Evolutionary conservation across 108 stramenopile species (phyloP).

Genomic region (Skeletonema menzelii): DNA sequence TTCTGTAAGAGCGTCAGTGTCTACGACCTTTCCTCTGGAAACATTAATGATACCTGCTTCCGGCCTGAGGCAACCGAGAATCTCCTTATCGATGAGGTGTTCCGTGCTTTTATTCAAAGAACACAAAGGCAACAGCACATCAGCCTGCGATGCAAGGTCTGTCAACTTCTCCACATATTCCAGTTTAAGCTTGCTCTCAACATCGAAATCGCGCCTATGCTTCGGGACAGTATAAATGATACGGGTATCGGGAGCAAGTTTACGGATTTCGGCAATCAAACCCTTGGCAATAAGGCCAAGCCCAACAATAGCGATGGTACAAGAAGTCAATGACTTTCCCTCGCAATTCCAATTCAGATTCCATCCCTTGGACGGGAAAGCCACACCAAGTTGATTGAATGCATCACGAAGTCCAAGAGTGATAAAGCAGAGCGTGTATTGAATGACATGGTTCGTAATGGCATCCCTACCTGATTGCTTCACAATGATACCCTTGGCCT

Average conservation of each 20-base stretch:
- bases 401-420: slow-evolving; percentile 62
- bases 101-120: slow-evolving; percentile 47
- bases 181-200: slow-evolving; percentile 25
- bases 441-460: slow-evolving; percentile 52
- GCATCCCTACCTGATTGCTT: slow-evolving; percentile 53
- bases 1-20: slow-evolving; percentile 45
- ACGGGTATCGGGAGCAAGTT: slow-evolving; percentile 39
- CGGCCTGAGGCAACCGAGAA: slow-evolving; percentile 15
- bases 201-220: slow-evolving; percentile 23
- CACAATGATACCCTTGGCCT: slow-evolving; percentile 51
- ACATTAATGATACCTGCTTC: slow-evolving; percentile 58
- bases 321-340: slow-evolving; percentile 44
- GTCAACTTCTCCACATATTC: slow-evolving; percentile 13
- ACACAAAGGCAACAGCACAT: slow-evolving; percentile 56
- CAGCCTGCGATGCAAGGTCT: slow-evolving; percentile 31
- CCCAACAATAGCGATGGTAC: slow-evolving; percentile 55
- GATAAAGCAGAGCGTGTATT: slow-evolving; percentile 51
- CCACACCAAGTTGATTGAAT: slow-evolving; percentile 56
- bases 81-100: slow-evolving; percentile 45
- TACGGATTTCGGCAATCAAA: slow-evolving; percentile 43
- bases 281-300: slow-evolving; percentile 60
- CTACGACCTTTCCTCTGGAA: slow-evolving; percentile 63
- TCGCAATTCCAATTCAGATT: slow-evolving; percentile 64
- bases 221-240: slow-evolving; percentile 46
- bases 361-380: slow-evolving; percentile 59